Evolutionary conservation across 768 basidiomycete species (phyloP), one percentile per base, ranked within the genome.

Genomic region (Hydnomerulius pinastri): DNA sequence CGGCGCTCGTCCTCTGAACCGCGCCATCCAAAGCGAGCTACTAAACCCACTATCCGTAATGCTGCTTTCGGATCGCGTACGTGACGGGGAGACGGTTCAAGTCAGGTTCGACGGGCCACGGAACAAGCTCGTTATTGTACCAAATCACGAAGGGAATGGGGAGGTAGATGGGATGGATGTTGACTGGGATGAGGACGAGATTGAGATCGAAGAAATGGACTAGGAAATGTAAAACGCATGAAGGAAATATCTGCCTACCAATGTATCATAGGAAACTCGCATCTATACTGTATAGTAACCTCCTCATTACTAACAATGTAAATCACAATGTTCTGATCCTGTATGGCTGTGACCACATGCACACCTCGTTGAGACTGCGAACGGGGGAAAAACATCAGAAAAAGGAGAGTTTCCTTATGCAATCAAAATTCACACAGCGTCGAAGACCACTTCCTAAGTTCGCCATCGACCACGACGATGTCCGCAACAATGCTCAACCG

Each of bases 1-100:
- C 63, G 94, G 96, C 56, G 96, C 95, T 48, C 84, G 96, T 35
- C 97, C 96, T 1, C 79, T 98, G 55, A 91, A 92, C 64, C 82
- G 94, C 28, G 81, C 90, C 4, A 95, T 99, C 57, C 95, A 97
- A 71, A 86, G 80, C 59, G 92, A 98, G 61, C 77, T 99, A 29
- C 78, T 98, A 61, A 95, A 97, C 66, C 96, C 95, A 11, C 73
- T 98, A 30, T 91, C 92, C 13, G 74, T 87, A 48, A 78, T 89
- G 76, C 77, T 98, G 36, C 82, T 98, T 41, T 86, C 91, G 33
- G 90, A 89, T 58, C 80, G 84, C 36, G 75, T 98, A 44, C 76
- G 83, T 35, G 93, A 98, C 46, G 86, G 85, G 12, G 96, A 98
- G 70, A 79, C 67, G 0, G 88, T 90, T 6, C 69, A 70, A 23